Percentiles rank a stretch among this genome's conserved stretches.
These are phyloP conservation scores for Aurantiochytrium sp. DNA, from an alignment of 108 stramenopile species.

Conservation along the genomic window DNA sequence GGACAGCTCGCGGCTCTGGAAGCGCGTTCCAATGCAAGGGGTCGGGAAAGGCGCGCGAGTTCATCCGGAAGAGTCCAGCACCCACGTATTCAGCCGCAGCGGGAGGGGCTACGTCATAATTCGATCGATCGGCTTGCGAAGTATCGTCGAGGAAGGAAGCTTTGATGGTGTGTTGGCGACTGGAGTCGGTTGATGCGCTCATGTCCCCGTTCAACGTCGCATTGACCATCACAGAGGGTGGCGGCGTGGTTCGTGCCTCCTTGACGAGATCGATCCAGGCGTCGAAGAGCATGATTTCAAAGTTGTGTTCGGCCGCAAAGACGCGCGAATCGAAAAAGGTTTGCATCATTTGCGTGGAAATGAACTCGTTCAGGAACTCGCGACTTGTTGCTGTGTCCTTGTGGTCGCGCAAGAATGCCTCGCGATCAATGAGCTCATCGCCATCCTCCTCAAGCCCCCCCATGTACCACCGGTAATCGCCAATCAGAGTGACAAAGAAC, in stretches of 20 bases:
- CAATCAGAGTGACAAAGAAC: background rate
- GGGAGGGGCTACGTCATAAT: background rate
- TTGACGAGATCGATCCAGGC: background rate
- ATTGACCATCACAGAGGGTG: background rate
- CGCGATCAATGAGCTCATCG: conserved; percentile 1
- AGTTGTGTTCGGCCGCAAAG: conserved; percentile 7
- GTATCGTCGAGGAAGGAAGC: background rate
- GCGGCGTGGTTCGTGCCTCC: background rate
- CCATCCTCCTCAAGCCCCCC: background rate
- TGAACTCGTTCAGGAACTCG: background rate
- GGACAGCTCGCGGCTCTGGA: background rate
- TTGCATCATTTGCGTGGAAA: conserved; percentile 5
- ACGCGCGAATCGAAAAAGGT: background rate
- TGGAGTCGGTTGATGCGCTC: no score
- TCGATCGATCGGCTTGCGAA: background rate
- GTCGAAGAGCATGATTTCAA: conserved; percentile 12
- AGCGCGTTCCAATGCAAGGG: background rate
- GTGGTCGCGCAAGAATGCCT: background rate
- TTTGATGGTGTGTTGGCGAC: background rate
- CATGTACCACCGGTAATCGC: background rate
- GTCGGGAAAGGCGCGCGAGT: background rate
- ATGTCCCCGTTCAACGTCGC: background rate
- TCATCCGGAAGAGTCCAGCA: background rate
- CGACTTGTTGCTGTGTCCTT: background rate
- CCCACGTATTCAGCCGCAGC: background rate